These are phyloP conservation scores for Alternaria brassicicola DNA, from an alignment of 2,329 filamentous ascomycete genomes.

Conservation along the genomic window DNA sequence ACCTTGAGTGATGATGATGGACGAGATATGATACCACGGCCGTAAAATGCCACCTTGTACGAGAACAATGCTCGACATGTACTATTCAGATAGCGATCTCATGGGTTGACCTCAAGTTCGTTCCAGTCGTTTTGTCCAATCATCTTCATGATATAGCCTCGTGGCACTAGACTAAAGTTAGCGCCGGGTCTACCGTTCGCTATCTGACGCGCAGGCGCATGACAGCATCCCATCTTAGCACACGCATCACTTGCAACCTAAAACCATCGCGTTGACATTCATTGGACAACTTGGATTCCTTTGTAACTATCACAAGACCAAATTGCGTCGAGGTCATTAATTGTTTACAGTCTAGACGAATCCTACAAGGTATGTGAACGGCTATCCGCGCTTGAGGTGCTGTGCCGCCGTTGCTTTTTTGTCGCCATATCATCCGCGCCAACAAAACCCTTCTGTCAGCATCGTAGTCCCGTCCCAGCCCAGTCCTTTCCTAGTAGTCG, in stretches of 20 bases:
- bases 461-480: neutral
- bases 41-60: conserved; percentile 4
- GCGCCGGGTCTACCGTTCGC: conserved; percentile 12
- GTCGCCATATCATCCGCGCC: neutral
- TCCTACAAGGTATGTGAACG: conserved; percentile 8
- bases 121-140: conserved; percentile 21
- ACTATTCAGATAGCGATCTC: conserved; percentile 8
- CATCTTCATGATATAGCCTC: conserved; percentile 17
- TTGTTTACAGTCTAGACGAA: neutral
- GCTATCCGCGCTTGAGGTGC: neutral
- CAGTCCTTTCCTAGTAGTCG: neutral
- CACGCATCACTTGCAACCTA: conserved; percentile 24
- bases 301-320: conserved; percentile 6
- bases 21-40: conserved; percentile 35
- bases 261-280: conserved; percentile 6
- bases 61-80: conserved; percentile 8
- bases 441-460: neutral
- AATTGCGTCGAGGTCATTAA: neutral
- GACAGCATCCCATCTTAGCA: conserved; percentile 26
- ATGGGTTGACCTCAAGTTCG: conserved; percentile 4
- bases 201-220: conserved; percentile 12
- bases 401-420: neutral
- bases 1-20: conserved; percentile 10
- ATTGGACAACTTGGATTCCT: neutral
- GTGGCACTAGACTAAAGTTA: conserved; percentile 27